phyloP scores from a whole-genome alignment of 2,329 filamentous ascomycete species.

The Arthroderma uncinatum region DNA sequence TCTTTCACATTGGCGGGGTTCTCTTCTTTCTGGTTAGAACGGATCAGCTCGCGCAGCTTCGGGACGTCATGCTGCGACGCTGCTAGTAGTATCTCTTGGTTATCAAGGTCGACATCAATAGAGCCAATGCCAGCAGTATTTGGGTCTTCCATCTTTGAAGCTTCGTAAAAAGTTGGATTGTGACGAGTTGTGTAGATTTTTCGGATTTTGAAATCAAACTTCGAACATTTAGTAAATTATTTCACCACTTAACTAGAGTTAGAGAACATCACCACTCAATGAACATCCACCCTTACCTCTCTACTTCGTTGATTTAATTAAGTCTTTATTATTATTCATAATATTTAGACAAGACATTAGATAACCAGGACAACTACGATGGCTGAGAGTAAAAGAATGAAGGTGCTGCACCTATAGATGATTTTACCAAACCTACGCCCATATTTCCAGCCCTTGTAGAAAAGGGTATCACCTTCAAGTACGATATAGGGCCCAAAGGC shows the following conservation, averaged over 20 bases:
- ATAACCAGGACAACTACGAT: too few relatives aligned
- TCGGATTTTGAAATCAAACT: not conserved
- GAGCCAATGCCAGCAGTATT: not conserved
- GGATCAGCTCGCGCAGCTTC: constrained; percentile 58
- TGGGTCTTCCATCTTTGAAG: constrained; percentile 5
- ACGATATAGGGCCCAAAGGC: too few relatives aligned
- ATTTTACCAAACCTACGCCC: too few relatives aligned
- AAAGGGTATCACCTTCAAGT: too few relatives aligned
- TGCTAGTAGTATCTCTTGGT: constrained; percentile 54
- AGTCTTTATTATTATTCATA: too few relatives aligned
- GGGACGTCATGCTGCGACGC: constrained; percentile 56
- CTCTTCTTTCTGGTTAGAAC: constrained; percentile 34
- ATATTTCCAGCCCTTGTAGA: too few relatives aligned
- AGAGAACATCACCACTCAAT: not conserved
- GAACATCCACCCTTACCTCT: not conserved
- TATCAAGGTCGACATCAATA: constrained; percentile 28
- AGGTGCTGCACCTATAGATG: too few relatives aligned
- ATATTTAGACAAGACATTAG: too few relatives aligned
- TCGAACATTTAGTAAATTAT: not conserved
- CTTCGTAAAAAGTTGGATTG: not conserved
- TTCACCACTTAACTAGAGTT: not conserved
- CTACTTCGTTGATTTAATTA: too few relatives aligned
- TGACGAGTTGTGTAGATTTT: not conserved
- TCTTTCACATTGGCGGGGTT: constrained; percentile 68
- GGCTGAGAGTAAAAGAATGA: too few relatives aligned